Percentiles rank a stretch among this genome's conserved stretches.
phyloP scores from a whole-genome alignment of 1,139 yeast genomes.

The Candida sp. region DNA sequence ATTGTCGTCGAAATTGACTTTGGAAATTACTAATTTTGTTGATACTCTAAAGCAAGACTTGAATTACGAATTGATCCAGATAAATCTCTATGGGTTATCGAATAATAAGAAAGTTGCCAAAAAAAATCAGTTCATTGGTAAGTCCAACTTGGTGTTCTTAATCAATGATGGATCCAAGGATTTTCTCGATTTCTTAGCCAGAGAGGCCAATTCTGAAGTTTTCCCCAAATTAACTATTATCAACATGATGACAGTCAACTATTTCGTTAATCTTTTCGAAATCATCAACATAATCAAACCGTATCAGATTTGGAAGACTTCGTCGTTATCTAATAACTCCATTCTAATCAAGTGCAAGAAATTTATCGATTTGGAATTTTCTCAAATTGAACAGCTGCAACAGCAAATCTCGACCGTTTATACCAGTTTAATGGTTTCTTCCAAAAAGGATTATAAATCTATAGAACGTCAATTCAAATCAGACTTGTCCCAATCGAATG shows the following conservation, averaged over 20 bases:
- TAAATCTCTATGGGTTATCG: slow-evolving; percentile 15
- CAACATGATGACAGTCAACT: slow-evolving; percentile 39
- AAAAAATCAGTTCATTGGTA: slow-evolving; percentile 10
- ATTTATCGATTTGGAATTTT: slow-evolving; percentile 26
- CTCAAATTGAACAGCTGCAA: slow-evolving; percentile 8
- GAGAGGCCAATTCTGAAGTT: slow-evolving; percentile 5
- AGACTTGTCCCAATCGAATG: slow-evolving; percentile 25
- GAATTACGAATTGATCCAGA: slow-evolving; percentile 10
- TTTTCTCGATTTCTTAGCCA: slow-evolving; percentile 23
- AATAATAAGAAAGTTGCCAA: slow-evolving; percentile 2
- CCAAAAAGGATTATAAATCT: slow-evolving; percentile 25
- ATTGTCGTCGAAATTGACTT: slow-evolving; percentile 13
- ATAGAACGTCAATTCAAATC: slow-evolving; percentile 30
- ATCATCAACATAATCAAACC: slow-evolving; percentile 32
- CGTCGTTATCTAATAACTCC: slow-evolving; percentile 25
- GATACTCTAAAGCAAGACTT: slow-evolving; percentile 12
- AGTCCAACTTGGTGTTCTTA: slow-evolving; percentile 29
- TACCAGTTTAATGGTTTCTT: slow-evolving; percentile 20
- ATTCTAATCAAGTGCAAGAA: slow-evolving; percentile 21
- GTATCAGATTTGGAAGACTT: slow-evolving; percentile 39
- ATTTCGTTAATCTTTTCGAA: slow-evolving; percentile 37
- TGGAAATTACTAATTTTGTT: slow-evolving; percentile 21
- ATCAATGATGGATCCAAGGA: slow-evolving; percentile 39
- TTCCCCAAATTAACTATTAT: slow-evolving; percentile 33
- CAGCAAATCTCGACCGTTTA: slow-evolving; percentile 13